A percentile compares a stretch with the other conserved stretches of the same genome.
These are phyloP conservation scores for Micractinium sp. DNA, from an alignment of 139 green algal species.

Conservation along the genomic window DNA sequence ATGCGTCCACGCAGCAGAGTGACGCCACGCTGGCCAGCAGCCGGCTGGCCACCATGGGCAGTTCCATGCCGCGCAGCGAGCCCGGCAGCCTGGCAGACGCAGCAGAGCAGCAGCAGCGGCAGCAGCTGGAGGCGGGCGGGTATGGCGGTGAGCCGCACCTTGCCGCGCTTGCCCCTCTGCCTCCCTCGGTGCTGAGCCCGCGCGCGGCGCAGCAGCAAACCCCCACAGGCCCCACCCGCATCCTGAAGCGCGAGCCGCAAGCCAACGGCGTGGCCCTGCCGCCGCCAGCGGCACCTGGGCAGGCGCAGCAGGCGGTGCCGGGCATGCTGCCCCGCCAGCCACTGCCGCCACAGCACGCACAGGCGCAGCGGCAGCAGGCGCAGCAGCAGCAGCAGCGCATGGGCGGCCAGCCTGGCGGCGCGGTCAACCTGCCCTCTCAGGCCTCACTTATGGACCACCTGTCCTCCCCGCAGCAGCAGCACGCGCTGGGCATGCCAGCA, in stretches of 20 bases:
- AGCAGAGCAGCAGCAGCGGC: slow-evolving; percentile 11
- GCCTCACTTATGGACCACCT: slow-evolving; percentile 23
- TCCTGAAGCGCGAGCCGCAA: slow-evolving; percentile 5
- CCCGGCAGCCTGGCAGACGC: slow-evolving; percentile 19
- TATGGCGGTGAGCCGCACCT: background rate
- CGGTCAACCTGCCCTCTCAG: slow-evolving; percentile 15
- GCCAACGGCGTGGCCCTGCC: background rate
- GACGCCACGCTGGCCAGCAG: slow-evolving; percentile 32
- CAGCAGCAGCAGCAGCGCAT: background rate
- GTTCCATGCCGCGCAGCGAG: slow-evolving; percentile 26
- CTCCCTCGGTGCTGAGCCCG: background rate
- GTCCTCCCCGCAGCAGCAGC: slow-evolving; percentile 6
- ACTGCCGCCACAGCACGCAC: background rate
- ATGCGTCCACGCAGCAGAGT: slow-evolving; percentile 8
- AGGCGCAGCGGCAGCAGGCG: background rate
- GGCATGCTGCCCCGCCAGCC: background rate
- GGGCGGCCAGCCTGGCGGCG: background rate
- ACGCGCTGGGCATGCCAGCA: slow-evolving; percentile 9
- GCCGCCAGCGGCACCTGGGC: too few relatives aligned
- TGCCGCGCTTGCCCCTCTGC: background rate
- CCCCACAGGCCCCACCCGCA: slow-evolving; percentile 7
- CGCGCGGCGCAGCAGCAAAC: background rate
- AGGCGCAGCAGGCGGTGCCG: background rate
- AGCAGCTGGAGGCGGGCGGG: background rate
- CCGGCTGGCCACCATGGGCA: slow-evolving; percentile 29